Conservation (phyloP, 1,284 basidiomycete species). For the Heterobasidion annosum region DNA sequence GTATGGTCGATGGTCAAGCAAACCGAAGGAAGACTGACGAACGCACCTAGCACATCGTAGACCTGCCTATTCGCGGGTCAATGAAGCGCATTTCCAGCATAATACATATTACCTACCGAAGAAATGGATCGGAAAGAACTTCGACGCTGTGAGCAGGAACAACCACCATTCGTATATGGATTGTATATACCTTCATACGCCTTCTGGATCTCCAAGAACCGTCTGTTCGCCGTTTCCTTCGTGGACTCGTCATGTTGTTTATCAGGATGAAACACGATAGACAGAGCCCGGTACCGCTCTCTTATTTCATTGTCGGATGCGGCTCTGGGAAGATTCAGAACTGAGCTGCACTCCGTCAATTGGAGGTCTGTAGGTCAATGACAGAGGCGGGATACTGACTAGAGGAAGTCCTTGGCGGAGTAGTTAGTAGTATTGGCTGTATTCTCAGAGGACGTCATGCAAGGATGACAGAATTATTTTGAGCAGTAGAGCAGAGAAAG, state of each 20-base stretch:
- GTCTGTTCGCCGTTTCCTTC: constrained; percentile 51
- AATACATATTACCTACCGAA: constrained; percentile 35
- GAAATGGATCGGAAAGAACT: constrained; percentile 72
- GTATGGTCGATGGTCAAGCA: background rate
- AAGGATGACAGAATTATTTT: too few species aligned
- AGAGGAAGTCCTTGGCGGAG: constrained; percentile 10
- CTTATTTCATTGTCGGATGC: constrained; percentile 63
- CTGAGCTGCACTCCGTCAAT: constrained; percentile 29
- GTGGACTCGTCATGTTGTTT: constrained; percentile 58
- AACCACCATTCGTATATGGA: background rate
- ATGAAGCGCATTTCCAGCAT: constrained; percentile 8
- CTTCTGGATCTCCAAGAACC: constrained; percentile 69
- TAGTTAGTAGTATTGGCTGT: too few species aligned
- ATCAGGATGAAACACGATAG: constrained; percentile 81
- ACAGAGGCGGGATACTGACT: constrained; percentile 6
- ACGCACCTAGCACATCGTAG: constrained; percentile 66
- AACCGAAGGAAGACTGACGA: constrained; percentile 1
- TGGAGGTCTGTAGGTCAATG: background rate
- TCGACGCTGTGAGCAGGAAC: constrained; percentile 10
- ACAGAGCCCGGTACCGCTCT: constrained; percentile 62
- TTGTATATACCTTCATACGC: constrained; percentile 59
- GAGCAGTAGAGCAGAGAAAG: too few species aligned
- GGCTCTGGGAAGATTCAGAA: constrained; percentile 58
- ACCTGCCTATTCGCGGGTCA: constrained; percentile 31
- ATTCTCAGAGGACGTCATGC: too few species aligned